phyloP scores from a whole-genome alignment of 208 protist genomes.

The Willaertia magna region DNA sequence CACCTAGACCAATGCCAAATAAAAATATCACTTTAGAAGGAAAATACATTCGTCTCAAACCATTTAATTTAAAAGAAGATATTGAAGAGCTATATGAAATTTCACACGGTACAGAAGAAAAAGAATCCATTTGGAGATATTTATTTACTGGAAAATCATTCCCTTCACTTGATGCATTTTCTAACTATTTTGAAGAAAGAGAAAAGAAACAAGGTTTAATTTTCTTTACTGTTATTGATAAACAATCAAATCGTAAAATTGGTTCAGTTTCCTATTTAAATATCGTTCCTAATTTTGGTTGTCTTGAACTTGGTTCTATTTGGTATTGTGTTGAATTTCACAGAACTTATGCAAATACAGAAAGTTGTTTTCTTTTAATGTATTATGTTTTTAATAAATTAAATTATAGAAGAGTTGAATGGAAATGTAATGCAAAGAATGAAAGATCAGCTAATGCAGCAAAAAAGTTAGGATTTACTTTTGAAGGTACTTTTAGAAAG shows the following conservation, averaged over 20 bases:
- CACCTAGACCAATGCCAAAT: neutral
- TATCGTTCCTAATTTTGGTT: neutral
- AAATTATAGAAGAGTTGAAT: neutral
- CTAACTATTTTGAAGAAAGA: neutral
- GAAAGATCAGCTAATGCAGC: neutral
- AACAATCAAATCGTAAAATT: neutral
- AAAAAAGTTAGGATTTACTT: neutral
- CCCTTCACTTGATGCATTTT: neutral
- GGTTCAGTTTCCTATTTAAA: neutral
- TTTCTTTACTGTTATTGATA: neutral
- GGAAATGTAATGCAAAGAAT: constrained; percentile 1
- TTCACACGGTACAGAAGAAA: neutral
- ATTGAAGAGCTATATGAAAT: neutral
- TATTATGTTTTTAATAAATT: neutral
- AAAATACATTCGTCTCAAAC: neutral
- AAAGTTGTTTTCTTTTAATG: neutral
- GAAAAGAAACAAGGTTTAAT: neutral
- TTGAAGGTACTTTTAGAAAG: constrained; percentile 10
- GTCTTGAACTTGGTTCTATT: neutral
- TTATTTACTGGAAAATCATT: neutral
- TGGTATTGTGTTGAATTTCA: neutral
- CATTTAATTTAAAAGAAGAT: neutral
- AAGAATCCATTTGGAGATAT: neutral
- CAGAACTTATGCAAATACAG: neutral
- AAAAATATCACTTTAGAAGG: neutral